Percentiles rank a stretch among this genome's conserved stretches.
Evolutionary conservation across 192 early-diverging fungal genomes (phyloP).

Genomic region (Gryganskiella cystojenkinii): DNA sequence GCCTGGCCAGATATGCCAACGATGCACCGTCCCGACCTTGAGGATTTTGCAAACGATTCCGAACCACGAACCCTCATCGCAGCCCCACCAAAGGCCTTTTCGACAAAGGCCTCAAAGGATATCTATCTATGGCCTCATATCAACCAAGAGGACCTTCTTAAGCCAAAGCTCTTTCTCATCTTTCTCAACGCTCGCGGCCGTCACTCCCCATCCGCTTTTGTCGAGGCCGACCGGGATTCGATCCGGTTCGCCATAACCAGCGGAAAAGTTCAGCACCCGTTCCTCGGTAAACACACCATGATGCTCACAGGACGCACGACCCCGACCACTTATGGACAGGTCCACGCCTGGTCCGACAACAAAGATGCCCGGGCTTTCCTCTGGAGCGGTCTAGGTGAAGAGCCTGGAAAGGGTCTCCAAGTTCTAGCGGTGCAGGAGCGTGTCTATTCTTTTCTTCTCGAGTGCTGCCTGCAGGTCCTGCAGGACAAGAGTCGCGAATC

Average conservation of each 20-base stretch:
- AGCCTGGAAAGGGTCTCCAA: conserved; percentile 28
- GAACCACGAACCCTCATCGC: conserved; percentile 13
- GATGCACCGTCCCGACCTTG: conserved; percentile 39
- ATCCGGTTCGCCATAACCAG: conserved; percentile 22
- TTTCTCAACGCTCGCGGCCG: conserved; percentile 41
- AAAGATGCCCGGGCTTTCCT: conserved; percentile 19
- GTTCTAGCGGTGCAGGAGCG: conserved; percentile 34
- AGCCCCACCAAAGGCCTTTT: no score
- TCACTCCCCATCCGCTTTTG: conserved; percentile 38
- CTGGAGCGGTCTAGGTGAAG: conserved; percentile 6
- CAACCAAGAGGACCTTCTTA: conserved; percentile 46
- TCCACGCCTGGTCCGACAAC: conserved; percentile 24
- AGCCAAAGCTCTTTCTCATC: conserved; percentile 34
- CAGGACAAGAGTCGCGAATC: conserved; percentile 27
- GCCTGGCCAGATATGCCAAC: conserved; percentile 38
- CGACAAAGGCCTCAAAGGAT: conserved; percentile 4
- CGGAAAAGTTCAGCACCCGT: conserved; percentile 22
- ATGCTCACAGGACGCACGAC: conserved; percentile 39
- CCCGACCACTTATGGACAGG: conserved; percentile 22
- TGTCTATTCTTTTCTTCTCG: conserved; percentile 29
- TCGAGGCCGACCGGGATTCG: conserved; percentile 21
- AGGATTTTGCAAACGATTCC: no score
- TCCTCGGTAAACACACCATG: conserved; percentile 37
- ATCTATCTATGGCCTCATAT: conserved; percentile 38
- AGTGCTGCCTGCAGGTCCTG: conserved; percentile 33